phyloP scores from a whole-genome alignment of 2,329 filamentous ascomycete genomes.

The Juglanconis sp. region DNA sequence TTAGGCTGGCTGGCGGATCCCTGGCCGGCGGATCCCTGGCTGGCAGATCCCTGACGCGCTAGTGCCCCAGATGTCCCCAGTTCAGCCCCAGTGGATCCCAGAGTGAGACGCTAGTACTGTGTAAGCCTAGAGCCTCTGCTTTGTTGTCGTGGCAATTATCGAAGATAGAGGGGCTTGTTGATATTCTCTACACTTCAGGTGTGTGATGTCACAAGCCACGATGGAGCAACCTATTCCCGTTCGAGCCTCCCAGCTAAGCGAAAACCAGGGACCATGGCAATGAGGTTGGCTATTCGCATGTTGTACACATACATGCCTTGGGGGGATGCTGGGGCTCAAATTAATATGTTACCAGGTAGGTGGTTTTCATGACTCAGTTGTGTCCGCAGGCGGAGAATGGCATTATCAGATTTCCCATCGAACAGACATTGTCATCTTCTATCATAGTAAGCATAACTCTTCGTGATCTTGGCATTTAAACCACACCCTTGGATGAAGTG shows the following conservation, averaged over 20 bases:
- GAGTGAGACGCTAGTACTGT: neutral
- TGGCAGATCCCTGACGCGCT: neutral
- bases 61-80: neutral
- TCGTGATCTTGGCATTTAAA: neutral
- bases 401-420: neutral
- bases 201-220: neutral
- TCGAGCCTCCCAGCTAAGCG: too few species aligned
- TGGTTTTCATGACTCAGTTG: neutral
- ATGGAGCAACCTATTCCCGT: neutral
- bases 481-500: neutral
- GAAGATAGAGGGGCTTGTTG: neutral
- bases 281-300: neutral
- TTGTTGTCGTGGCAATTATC: conserved; percentile 1
- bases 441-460: neutral
- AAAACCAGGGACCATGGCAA: neutral
- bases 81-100: conserved; percentile 4
- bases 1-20: neutral
- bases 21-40: too few species aligned
- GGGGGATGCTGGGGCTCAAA: too few species aligned
- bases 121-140: neutral
- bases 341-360: neutral
- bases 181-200: neutral
- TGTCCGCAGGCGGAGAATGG: neutral
- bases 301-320: neutral
- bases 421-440: too few species aligned